These are phyloP conservation scores for Naganishia kalamii DNA, from an alignment of 768 basidiomycete genomes.

Conservation along the genomic window DNA sequence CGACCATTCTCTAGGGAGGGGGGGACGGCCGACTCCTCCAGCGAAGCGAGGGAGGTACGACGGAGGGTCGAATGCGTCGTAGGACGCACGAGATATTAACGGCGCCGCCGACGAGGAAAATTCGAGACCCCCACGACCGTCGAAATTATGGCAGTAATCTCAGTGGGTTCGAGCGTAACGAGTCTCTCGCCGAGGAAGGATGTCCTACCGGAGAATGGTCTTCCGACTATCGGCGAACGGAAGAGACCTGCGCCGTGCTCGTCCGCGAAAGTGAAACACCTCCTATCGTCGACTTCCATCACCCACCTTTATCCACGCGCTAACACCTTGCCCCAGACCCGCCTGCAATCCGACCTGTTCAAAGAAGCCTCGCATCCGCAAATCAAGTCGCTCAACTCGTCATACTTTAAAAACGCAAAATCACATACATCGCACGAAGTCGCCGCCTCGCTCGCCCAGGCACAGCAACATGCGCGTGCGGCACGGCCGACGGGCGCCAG, in stretches of 20 bases:
- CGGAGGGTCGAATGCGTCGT: too few relatives aligned
- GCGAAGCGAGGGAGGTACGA: too few relatives aligned
- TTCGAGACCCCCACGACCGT: too few relatives aligned
- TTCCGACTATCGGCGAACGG: background rate
- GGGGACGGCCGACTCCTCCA: too few relatives aligned
- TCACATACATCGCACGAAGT: constrained; percentile 9
- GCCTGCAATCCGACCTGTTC: constrained; percentile 86
- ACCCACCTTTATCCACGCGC: background rate
- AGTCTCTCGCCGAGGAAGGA: too few relatives aligned
- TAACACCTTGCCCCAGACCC: constrained; percentile 53
- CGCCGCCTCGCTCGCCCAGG: constrained; percentile 2
- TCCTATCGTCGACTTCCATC: background rate
- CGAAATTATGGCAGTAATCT: background rate
- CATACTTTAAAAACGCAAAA: constrained; percentile 3
- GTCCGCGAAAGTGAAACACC: too few relatives aligned
- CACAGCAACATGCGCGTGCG: background rate
- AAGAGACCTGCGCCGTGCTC: too few relatives aligned
- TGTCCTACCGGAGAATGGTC: too few relatives aligned
- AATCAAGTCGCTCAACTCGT: background rate
- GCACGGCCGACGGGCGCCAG: constrained; percentile 46
- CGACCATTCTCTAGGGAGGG: too few relatives aligned
- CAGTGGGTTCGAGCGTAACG: background rate
- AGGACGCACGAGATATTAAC: too few relatives aligned
- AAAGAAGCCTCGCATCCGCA: constrained; percentile 29
- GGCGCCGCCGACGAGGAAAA: too few relatives aligned